Evolutionary conservation across 2,329 filamentous ascomycete genomes (phyloP), one percentile per base, ranked within the genome.

Genomic region (Neurospora sp.): DNA sequence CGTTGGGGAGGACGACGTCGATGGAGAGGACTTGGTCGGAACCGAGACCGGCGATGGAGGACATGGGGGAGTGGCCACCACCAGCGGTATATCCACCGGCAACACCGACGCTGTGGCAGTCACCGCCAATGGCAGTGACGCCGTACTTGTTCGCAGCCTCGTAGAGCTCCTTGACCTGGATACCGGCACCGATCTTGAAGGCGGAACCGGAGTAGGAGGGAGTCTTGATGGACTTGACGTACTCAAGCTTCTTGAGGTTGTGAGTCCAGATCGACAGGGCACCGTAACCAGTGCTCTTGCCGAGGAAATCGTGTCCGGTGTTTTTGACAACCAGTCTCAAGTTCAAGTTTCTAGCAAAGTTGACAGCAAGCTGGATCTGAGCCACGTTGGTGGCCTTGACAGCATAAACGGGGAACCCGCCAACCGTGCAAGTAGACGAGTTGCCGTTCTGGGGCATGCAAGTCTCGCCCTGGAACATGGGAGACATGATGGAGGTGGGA

Each of bases 1-100:
- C 84, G 70, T 81, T 79, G 11, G 83, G 79, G 6, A 81, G 82
- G 8, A 87, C 81, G 15, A 86, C 79, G 69, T 86, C 80, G 71
- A 84, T 78, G 38, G 81, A 78, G 17, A 86, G 77, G 8, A 84
- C 79, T 68, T 85, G 81, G 74, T 86, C 84, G 7, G 82, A 79
- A 2, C 79, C 84, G 76, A 87, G 81, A 72, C 86, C 81, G 72
- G 84, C 84, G 43, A 83, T 75, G 68, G 80, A 80, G 11, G 82
- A 82, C 68, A 89, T 74, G 2, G 85, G 85, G 11, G 82, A 84
- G 76, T 89, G 85, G 0, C 87, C 87, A 62, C 85, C 86, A 13
- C 84, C 86, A 52, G 82, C 75, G 11, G 80, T 78, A 73, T 81
- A 84, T 5, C 83, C 82, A 36, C 84, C 85, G 7, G 80, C 79